A percentile compares a stretch with the other conserved stretches of the same genome.
These are phyloP conservation scores for Pulveroboletus ravenelii DNA, from an alignment of 768 basidiomycete genomes.

Conservation along the genomic window DNA sequence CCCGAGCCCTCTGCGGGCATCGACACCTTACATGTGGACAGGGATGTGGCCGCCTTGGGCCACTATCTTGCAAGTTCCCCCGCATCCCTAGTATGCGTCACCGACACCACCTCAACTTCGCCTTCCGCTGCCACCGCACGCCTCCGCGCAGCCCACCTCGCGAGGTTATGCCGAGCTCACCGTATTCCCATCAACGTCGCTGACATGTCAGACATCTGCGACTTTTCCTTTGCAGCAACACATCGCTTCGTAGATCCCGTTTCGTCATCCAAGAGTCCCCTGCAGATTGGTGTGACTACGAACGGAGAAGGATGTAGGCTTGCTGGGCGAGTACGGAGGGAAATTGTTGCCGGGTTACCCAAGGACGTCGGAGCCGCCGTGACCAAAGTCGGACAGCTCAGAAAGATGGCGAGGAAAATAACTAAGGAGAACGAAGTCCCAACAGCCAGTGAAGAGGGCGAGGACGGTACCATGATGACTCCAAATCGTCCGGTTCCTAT, in stretches of 20 bases:
- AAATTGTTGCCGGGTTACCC: conserved; percentile 74
- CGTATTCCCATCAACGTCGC: conserved; percentile 81
- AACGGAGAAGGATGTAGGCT: conserved; percentile 90
- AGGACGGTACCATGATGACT: conserved; percentile 51
- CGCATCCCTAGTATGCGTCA: conserved; percentile 66
- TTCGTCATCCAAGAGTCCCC: conserved; percentile 41
- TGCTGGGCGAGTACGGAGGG: conserved; percentile 71
- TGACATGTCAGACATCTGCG: conserved; percentile 81
- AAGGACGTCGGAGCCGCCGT: conserved; percentile 72
- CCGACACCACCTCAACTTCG: conserved; percentile 62
- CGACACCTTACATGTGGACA: conserved; percentile 13
- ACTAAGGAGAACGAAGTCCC: conserved; percentile 1
- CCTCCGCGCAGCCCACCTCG: conserved; percentile 55
- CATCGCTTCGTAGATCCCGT: conserved; percentile 68
- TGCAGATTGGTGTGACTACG: conserved; percentile 83
- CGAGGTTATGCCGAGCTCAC: conserved; percentile 47
- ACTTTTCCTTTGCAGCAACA: conserved; percentile 82
- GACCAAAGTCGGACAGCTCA: conserved; percentile 63
- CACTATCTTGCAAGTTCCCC: conserved; percentile 36
- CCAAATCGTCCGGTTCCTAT: conserved; percentile 69
- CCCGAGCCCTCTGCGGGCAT: conserved; percentile 21
- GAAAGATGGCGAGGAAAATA: conserved; percentile 45
- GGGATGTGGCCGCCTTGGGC: conserved; percentile 45
- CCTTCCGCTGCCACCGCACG: conserved; percentile 32
- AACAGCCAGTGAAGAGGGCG: conserved; percentile 42